Base-by-base conservation (phyloP, 495 filamentous ascomycete genomes). In the Aspergillus olivimuriae region DNA sequence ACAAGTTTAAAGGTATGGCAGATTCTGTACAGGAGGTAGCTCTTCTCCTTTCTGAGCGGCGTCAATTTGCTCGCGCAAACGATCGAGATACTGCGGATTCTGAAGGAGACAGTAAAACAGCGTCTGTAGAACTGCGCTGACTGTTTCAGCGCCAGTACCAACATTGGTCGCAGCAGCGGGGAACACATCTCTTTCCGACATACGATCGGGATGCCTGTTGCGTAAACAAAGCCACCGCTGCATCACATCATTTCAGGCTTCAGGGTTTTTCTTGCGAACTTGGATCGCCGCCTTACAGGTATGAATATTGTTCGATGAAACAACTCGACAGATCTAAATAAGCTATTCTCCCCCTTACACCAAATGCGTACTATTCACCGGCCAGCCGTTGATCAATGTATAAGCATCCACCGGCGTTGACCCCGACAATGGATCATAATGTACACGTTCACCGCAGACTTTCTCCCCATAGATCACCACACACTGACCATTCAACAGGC, bases 81-180 rank as follows among this genome's bases (percentile, higher is more conserved):
- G 44, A 6, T 43, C n/a, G 50, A 71, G 40, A 30, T 53, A 48
- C 21, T 62, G 22, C 1, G 65, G 69, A 34, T 61, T 45, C 2
- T 58, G 54, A 18, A 64, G 34, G 8, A 67, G 19, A 23, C 44
- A 53, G 26, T 69, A 69, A n/a, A 67, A 47, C 2, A 75, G 58
- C 0, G 62, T 57, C 43, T 72, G 64, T 17, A 68, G 47, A 1
- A 62, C 58, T 0, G 64, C 53, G 19, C 58, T 58, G 4, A 73
- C 52, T 1, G 72, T 74, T 41, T 75, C 74, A 5, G 60, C 62
- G 0, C 73, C 72, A 1, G 70, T 71, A 10, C 63, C 68, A 5
- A 72, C 41, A 23, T 56, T 75, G 1, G 49, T 55, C 20, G 65
- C 65, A 4, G 65, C 65, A 3, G 58, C 57, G 8, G 53, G 51